A percentile compares a stretch with the other conserved stretches of the same genome.
Conservation (phyloP, 2,329 filamentous ascomycete genomes). For the Bipolaris victoriae region DNA sequence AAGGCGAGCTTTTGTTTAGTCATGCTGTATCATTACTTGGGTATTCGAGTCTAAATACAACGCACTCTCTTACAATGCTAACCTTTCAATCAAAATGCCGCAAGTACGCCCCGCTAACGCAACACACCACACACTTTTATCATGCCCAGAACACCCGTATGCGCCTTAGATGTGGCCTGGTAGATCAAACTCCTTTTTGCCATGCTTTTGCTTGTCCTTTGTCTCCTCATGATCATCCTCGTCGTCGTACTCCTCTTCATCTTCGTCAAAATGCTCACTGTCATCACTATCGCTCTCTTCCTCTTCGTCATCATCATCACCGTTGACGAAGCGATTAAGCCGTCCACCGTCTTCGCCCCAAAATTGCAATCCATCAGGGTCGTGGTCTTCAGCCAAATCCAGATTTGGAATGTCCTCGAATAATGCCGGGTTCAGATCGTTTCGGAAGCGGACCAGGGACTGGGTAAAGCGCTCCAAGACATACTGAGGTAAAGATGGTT, state of each 20-base stretch:
- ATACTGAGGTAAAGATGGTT: constrained; percentile 53
- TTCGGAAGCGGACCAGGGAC: constrained; percentile 54
- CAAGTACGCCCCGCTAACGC: not conserved
- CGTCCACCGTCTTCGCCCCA: constrained; percentile 43
- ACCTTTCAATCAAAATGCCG: not conserved
- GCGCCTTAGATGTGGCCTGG: constrained; percentile 44
- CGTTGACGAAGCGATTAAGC: constrained; percentile 30
- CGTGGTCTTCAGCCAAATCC: constrained; percentile 35
- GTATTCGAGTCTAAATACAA: constrained; percentile 9
- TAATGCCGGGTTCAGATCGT: constrained; percentile 49
- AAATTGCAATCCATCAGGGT: constrained; percentile 40
- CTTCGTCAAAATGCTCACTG: constrained; percentile 42
- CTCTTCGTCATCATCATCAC: constrained; percentile 38
- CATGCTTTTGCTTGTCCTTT: constrained; percentile 25
- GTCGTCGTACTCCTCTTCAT: constrained; percentile 35
- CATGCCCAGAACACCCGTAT: constrained; percentile 19
- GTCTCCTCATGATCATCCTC: constrained; percentile 40
- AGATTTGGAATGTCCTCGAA: constrained; percentile 43
- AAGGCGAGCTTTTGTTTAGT: not conserved
- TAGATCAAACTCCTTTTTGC: constrained; percentile 41
- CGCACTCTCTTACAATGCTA: constrained; percentile 1
- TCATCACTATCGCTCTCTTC: constrained; percentile 46
- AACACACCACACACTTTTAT: constrained; percentile 5
- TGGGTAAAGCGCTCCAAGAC: constrained; percentile 55
- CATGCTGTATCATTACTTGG: constrained; percentile 2